phyloP scores from a whole-genome alignment of 108 stramenopile genomes.

The Bacterosira constricta region DNA sequence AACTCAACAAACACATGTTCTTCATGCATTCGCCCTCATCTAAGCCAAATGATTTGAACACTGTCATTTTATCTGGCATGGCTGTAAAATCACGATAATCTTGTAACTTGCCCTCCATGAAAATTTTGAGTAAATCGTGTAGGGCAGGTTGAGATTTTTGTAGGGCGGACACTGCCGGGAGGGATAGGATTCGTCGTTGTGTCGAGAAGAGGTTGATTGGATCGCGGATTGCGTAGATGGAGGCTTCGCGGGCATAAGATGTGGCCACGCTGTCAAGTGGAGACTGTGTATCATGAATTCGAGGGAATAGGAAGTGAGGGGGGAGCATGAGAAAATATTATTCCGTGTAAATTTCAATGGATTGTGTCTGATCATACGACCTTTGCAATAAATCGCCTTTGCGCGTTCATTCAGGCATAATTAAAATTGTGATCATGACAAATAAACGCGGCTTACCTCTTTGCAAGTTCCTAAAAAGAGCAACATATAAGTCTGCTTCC shows the following conservation, averaged over 20 bases:
- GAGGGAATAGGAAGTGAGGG: not conserved
- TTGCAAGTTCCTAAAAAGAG: conserved; percentile 71
- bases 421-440: too few relatives aligned
- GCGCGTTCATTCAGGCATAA: too few relatives aligned
- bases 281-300: conserved; percentile 29
- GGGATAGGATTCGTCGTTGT: conserved; percentile 66
- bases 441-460: conserved; percentile 62
- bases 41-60: conserved; percentile 59
- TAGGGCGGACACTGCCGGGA: conserved; percentile 74
- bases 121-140: conserved; percentile 71
- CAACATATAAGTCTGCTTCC: conserved; percentile 73
- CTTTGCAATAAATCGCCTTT: too few relatives aligned
- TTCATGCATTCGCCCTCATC: conserved; percentile 61
- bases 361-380: too few relatives aligned
- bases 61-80: conserved; percentile 64
- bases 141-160: conserved; percentile 44
- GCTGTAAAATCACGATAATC: conserved; percentile 72
- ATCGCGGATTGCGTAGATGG: conserved; percentile 80
- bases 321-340: not conserved
- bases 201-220: conserved; percentile 77
- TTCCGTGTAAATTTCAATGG: too few relatives aligned
- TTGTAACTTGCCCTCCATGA: conserved; percentile 83
- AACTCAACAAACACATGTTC: conserved; percentile 82
- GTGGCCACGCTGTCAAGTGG: conserved; percentile 58
- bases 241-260: conserved; percentile 69